phyloP scores from a whole-genome alignment of 2,329 filamentous ascomycete genomes.

The Cladophialophora chaetospira region DNA sequence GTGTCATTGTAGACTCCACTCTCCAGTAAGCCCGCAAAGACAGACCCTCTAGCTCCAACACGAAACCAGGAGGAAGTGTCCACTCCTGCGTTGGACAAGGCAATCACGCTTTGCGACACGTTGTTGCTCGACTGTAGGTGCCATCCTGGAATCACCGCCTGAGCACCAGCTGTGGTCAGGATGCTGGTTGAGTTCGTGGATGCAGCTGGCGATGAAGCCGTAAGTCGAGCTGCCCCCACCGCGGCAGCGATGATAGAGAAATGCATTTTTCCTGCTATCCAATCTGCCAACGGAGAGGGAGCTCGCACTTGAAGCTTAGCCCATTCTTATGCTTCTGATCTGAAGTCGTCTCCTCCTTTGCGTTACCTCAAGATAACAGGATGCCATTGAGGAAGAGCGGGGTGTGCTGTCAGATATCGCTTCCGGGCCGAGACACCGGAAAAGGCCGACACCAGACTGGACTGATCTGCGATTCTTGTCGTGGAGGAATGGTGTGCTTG shows the following conservation, averaged over 20 bases:
- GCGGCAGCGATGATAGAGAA: neutral
- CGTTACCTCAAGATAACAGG: neutral
- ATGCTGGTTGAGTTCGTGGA: constrained; percentile 9
- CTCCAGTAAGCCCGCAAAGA: constrained; percentile 61
- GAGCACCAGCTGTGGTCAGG: constrained; percentile 33
- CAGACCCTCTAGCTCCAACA: constrained; percentile 53
- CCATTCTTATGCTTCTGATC: neutral
- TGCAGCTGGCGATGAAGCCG: constrained; percentile 10
- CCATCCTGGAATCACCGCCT: constrained; percentile 46
- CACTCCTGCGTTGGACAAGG: constrained; percentile 47
- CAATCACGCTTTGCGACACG: constrained; percentile 40
- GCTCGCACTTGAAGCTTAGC: neutral
- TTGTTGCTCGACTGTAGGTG: constrained; percentile 51
- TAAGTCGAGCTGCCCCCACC: neutral
- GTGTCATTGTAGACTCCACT: constrained; percentile 56
- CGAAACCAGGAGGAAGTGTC: constrained; percentile 57
- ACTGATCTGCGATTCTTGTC: too few species aligned
- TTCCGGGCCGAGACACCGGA: too few species aligned
- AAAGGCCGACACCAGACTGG: too few species aligned
- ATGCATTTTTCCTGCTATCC: neutral
- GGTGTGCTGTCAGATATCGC: too few species aligned
- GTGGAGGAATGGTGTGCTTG: too few species aligned
- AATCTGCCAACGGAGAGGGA: neutral
- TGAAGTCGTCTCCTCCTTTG: neutral
- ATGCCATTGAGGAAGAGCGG: too few species aligned